phyloP scores from a whole-genome alignment of 176 grass and related monocot species.

The Aegilops tauschii region DNA sequence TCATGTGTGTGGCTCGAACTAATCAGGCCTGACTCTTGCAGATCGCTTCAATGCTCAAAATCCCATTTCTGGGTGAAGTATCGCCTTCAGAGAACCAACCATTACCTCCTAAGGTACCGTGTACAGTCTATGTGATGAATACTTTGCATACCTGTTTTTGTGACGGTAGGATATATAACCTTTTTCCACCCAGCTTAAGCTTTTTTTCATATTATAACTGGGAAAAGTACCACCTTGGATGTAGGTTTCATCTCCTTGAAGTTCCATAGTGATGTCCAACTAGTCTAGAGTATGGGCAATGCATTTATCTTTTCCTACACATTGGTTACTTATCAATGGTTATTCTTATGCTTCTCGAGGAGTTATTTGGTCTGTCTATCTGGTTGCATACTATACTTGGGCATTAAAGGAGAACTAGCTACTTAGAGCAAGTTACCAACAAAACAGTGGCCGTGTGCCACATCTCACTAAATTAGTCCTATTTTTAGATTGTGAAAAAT shows the following conservation, averaged over 20 bases:
- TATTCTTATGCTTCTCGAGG: background rate
- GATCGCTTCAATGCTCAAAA: slow-evolving; percentile 89
- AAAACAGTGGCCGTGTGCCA: background rate
- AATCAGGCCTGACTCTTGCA: slow-evolving; percentile 17
- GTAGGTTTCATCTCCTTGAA: background rate
- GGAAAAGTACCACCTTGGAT: background rate
- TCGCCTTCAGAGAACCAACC: slow-evolving; percentile 41
- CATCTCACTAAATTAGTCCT: background rate
- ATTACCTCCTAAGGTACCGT: slow-evolving; percentile 68
- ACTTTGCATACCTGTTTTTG: background rate
- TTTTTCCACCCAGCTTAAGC: background rate
- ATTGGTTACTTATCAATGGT: slow-evolving; percentile 1
- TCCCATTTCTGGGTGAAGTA: slow-evolving; percentile 86
- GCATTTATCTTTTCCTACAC: background rate
- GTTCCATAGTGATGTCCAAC: background rate
- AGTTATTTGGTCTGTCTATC: background rate
- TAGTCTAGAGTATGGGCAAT: background rate
- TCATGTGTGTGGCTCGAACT: background rate
- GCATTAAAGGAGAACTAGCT: background rate
- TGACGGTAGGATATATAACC: background rate
- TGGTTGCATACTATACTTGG: background rate
- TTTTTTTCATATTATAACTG: background rate
- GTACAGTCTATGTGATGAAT: background rate
- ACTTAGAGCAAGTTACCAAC: background rate
- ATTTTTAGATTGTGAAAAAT: background rate